Base-by-base conservation (phyloP, 208 protist species). In the Leishmania gerbilli region DNA sequence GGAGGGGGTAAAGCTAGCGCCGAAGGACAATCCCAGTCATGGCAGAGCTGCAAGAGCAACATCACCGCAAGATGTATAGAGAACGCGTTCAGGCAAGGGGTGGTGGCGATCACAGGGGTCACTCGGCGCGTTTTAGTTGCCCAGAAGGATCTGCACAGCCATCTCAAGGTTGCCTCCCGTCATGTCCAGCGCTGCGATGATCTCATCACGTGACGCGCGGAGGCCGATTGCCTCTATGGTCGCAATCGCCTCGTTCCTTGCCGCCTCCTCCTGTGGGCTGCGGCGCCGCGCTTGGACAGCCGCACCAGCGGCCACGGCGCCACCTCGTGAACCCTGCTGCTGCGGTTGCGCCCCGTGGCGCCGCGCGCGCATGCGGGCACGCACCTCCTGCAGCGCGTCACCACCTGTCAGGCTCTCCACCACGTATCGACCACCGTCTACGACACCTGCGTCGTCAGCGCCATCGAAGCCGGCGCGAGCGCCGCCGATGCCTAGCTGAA, bases 221-320 rank as follows among this genome's bases (percentile, higher is more conserved):
- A 95, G 74, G 42, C 89, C 90, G 24, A 95, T 87, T 77, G 91
- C 89, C 62, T 87, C 79, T 34, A 95, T 88, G 27, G 88, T 81
- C 21, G 74, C 77, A 45, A 93, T 78, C 5, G 89, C 88, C 11
- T 80, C 83, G 51, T 68, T 72, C 24, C 76, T 21, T 34, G 65
- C 49, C 1, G 31, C 69, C 74, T 82, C 47, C 71, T 80, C 81
- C 56, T 80, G 76, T n/a, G 76, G 74, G 49, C 47, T 74, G 34
- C 49, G 58, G 31, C 71, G 76, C 24, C 21, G 15, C 42, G 8
- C 21, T 37, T 75, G 24, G 15, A 37, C 40, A 49, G 69, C 37
- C 49, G 69, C 27, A 47, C 45, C 47, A 71, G 15, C 49, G 51
- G 37, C 45, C 13, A 56, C 34, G 55, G 31, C 4, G 1, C 68